Conservation (phyloP, 176 grass and related monocot species). For the Melocanna baccifera region DNA sequence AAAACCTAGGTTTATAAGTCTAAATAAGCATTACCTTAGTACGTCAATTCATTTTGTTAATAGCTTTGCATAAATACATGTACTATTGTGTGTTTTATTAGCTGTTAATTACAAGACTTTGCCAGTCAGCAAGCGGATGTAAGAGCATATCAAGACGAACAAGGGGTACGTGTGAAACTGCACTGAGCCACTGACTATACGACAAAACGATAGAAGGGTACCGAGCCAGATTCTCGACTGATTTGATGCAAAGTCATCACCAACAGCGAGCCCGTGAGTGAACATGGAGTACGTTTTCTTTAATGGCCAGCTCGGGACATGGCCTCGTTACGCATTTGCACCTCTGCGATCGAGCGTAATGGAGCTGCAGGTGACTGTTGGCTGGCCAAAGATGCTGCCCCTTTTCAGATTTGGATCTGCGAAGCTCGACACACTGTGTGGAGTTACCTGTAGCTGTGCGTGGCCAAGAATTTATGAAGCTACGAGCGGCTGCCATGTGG, state of each 20-base stretch:
- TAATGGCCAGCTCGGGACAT: not conserved
- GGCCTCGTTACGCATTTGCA: not conserved
- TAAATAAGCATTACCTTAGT: too few relatives aligned
- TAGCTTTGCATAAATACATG: not conserved
- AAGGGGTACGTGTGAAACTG: not conserved
- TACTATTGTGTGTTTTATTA: not conserved
- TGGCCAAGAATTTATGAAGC: slow-evolving; percentile 19
- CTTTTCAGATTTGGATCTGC: slow-evolving; percentile 19
- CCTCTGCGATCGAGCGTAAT: slow-evolving; percentile 25
- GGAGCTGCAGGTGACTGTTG: not conserved
- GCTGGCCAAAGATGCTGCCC: not conserved
- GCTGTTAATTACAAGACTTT: not conserved
- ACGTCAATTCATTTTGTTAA: not conserved
- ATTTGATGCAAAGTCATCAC: not conserved
- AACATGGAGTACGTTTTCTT: not conserved
- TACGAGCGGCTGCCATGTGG: slow-evolving; percentile 37
- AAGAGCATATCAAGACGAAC: not conserved
- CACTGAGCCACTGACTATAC: not conserved
- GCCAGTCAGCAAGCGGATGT: not conserved
- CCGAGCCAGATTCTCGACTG: not conserved
- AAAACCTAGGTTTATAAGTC: too few relatives aligned
- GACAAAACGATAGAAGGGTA: not conserved
- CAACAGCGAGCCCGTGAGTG: not conserved
- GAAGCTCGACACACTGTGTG: not conserved
- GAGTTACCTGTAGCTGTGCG: not conserved